These are phyloP conservation scores for Odontarrhena argentea DNA, from an alignment of 345 rosid species.

Conservation along the genomic window DNA sequence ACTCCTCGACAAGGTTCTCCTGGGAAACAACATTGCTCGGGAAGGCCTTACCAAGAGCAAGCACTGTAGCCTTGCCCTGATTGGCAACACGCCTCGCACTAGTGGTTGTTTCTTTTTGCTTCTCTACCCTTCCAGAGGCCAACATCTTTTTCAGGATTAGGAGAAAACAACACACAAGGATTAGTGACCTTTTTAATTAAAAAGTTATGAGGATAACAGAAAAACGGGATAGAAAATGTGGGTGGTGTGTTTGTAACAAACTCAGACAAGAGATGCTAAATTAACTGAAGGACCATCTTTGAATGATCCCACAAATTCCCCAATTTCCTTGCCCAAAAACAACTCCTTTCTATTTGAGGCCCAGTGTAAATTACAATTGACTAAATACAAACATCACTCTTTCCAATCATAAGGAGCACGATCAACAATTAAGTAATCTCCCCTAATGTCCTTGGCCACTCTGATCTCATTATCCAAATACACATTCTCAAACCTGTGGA, in stretches of 20 bases:
- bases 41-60: constrained; percentile 91
- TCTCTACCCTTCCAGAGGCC: constrained; percentile 22
- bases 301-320: constrained; percentile 8
- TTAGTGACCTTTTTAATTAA: constrained; percentile 10
- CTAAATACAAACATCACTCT: constrained; percentile 40
- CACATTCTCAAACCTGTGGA: constrained; percentile 62
- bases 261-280: constrained; percentile 31
- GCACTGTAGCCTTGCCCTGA: constrained; percentile 82
- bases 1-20: constrained; percentile 85
- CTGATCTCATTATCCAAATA: constrained; percentile 71
- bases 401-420: constrained; percentile 65
- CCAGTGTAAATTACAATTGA: neutral
- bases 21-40: constrained; percentile 77
- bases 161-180: constrained; percentile 9
- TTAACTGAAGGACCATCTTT: constrained; percentile 22
- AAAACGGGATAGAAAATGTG: constrained; percentile 24
- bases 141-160: constrained; percentile 44
- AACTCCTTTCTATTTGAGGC: too few relatives aligned
- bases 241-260: constrained; percentile 40
- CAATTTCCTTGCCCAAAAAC: neutral
- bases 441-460: constrained; percentile 78
- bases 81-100: constrained; percentile 48
- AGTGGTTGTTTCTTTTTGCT: constrained; percentile 16
- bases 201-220: constrained; percentile 1
- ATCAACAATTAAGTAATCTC: constrained; percentile 70